Evolutionary conservation across 495 filamentous ascomycete species (phyloP).

Genomic region (Aspergillus funiculosus): DNA sequence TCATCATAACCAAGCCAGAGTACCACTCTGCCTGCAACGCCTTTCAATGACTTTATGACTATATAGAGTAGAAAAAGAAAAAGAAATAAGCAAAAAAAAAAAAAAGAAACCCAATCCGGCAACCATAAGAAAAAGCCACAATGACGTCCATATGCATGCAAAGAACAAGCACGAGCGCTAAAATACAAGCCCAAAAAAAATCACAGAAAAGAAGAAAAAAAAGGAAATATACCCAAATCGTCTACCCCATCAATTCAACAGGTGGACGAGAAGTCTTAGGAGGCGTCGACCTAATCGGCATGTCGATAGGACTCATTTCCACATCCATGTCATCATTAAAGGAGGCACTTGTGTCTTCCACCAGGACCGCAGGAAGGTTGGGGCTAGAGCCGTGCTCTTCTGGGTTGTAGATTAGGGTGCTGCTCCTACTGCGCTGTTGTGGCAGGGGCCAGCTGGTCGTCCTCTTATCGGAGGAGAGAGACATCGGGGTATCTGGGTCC

Average conservation of each 20-base stretch:
- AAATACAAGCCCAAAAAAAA: conserved; percentile 18
- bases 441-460: conserved; percentile 35
- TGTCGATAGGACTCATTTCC: conserved; percentile 41
- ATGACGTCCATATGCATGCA: conserved; percentile 12
- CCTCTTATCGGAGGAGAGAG: conserved; percentile 35
- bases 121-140: neutral
- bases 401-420: conserved; percentile 70
- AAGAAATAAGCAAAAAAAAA: neutral
- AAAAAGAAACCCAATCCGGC: conserved; percentile 5
- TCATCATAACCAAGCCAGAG: neutral
- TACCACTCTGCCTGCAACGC: conserved; percentile 8
- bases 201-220: conserved; percentile 11
- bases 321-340: conserved; percentile 37
- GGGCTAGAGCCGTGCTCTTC: conserved; percentile 69
- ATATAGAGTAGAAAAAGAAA: conserved; percentile 11
- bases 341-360: conserved; percentile 76
- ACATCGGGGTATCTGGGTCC: conserved; percentile 35
- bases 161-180: conserved; percentile 9
- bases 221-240: conserved; percentile 1
- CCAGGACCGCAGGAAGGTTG: conserved; percentile 78
- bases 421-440: conserved; percentile 51
- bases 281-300: conserved; percentile 49
- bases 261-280: conserved; percentile 80
- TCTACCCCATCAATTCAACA: conserved; percentile 75
- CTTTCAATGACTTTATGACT: conserved; percentile 9